Evolutionary conservation across 129 eudicot genomes (phyloP), one percentile per base, ranked within the genome.

Genomic region (sunflower (Helianthus annuus)): DNA sequence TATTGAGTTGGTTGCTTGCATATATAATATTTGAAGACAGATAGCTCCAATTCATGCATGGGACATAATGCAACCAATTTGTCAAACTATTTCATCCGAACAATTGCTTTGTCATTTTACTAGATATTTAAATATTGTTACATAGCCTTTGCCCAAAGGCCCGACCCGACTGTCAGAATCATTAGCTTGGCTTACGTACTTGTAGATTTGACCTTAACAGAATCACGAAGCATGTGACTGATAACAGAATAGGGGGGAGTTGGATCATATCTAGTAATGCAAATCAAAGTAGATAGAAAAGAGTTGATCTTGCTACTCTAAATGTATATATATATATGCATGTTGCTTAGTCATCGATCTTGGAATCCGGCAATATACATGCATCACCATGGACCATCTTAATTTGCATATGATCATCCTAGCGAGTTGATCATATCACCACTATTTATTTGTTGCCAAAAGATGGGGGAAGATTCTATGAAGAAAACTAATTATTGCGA

Each of bases 251-350:
- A 29, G 61, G 15, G 38, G 15, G 0, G 24, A 12, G 51, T 40
- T 65, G 7, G 39, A 39, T 69, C 72, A 54, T 51, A 78, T 42
- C 45, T 64, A 64, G 82, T 52, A 54, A 78, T 12, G 51, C 71
- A 76, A 64, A 71, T 78, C 73, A 34, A 34, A 64, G 82, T 64
- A 8, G 77, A 64, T 78, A 42, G 72, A 78, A 78, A 78, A 62
- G 34, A 34, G 48, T 63, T 70, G 77, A 78, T 78, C 68, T 24
- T 71, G 62, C 16, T 78, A 78, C 77, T 64, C 38, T 3, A 69
- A 58, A 4, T 42, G 19, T 19, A 0, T 9, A 5, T 72, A 0
- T 9, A 5, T 72, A 6, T 38, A 64, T 27, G 72, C 71, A 70
- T 58, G 76, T 53, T 62, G 62, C 39, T 54, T 0, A 39, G 70